Percentiles rank a stretch among this genome's conserved stretches.
These are phyloP conservation scores for Stygiomarasmius scandens DNA, from an alignment of 1,284 basidiomycete species.

Conservation along the genomic window DNA sequence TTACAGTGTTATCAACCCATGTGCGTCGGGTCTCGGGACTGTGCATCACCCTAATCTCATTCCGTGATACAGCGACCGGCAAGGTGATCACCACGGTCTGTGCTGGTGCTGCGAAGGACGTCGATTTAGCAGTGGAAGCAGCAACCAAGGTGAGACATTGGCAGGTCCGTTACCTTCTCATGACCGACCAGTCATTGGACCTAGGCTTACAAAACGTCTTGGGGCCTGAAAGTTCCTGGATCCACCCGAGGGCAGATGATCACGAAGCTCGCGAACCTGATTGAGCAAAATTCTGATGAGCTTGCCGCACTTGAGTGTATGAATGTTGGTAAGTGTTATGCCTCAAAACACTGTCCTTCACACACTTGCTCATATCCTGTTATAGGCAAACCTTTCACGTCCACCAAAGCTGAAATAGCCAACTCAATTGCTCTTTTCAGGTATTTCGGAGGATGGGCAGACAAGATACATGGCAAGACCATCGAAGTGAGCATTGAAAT, in stretches of 20 bases:
- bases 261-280: slow-evolving; percentile 69
- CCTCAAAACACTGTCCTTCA: not conserved
- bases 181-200: not conserved
- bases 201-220: slow-evolving; percentile 64
- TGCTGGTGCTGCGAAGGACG: slow-evolving; percentile 66
- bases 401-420: slow-evolving; percentile 55
- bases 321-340: slow-evolving; percentile 50
- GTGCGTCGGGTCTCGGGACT: slow-evolving; percentile 26
- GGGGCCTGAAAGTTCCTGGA: slow-evolving; percentile 68
- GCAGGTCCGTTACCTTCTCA: not conserved
- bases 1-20: slow-evolving; percentile 73
- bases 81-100: slow-evolving; percentile 66
- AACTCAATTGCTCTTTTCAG: slow-evolving; percentile 49
- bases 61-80: slow-evolving; percentile 52
- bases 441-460: slow-evolving; percentile 52
- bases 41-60: not conserved
- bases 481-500: slow-evolving; percentile 45
- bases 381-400: slow-evolving; percentile 53
- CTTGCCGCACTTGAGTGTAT: slow-evolving; percentile 78
- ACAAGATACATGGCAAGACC: slow-evolving; percentile 69
- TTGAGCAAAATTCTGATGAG: slow-evolving; percentile 71
- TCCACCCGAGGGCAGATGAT: slow-evolving; percentile 62
- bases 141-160: slow-evolving; percentile 56
- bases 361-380: not conserved
- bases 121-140: slow-evolving; percentile 71